Evolutionary conservation across 306 rosid species (phyloP).

Genomic region (Cicer yamashitae): DNA sequence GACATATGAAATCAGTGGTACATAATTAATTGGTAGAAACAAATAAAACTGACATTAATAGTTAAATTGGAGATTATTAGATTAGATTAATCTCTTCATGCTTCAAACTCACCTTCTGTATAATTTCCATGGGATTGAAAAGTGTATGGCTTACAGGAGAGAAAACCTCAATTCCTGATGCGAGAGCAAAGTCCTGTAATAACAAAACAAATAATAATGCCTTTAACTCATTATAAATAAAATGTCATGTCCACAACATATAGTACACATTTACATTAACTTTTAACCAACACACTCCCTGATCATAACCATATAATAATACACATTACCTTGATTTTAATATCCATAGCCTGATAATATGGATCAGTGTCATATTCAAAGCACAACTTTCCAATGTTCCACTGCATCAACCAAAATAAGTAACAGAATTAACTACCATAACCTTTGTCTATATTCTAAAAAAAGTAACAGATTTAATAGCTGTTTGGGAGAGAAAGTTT

Average conservation of each 20-base stretch:
- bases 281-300: too few species aligned
- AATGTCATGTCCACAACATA: neutral
- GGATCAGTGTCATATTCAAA: constrained; percentile 94
- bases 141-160: constrained; percentile 93
- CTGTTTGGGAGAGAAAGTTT: neutral
- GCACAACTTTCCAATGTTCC: constrained; percentile 77
- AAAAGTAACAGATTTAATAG: neutral
- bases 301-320: too few species aligned
- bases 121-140: constrained; percentile 76
- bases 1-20: neutral
- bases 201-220: constrained; percentile 5
- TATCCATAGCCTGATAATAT: constrained; percentile 79
- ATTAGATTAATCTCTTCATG: constrained; percentile 13
- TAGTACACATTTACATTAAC: neutral
- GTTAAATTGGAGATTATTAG: neutral
- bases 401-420: constrained; percentile 56
- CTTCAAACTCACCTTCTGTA: constrained; percentile 63
- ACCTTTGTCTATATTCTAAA: constrained; percentile 1
- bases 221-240: constrained; percentile 16
- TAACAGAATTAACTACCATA: constrained; percentile 6
- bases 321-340: constrained; percentile 64
- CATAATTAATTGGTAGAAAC: neutral
- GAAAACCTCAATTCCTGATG: constrained; percentile 76
- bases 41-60: neutral
- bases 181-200: constrained; percentile 59